Evolutionary conservation across 495 filamentous ascomycete species (phyloP).

Genomic region (Lepraria neglecta): DNA sequence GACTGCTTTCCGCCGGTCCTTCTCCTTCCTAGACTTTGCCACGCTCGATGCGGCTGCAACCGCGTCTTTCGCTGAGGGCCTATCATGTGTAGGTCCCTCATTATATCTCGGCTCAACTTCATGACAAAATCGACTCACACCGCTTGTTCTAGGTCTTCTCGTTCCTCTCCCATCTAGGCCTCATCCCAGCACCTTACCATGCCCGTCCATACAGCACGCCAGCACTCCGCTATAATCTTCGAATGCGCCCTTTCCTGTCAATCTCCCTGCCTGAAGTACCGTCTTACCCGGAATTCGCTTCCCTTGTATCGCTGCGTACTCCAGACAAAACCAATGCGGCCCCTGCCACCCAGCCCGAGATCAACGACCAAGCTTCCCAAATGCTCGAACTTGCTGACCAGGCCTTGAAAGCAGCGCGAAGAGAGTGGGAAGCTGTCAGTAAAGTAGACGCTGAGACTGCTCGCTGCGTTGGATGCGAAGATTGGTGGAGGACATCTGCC

Average conservation of each 20-base stretch:
- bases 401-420: conserved; percentile 54
- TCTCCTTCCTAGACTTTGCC: conserved; percentile 53
- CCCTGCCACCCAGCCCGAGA: not conserved
- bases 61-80: conserved; percentile 62
- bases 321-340: conserved; percentile 31
- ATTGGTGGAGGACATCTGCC: conserved; percentile 51
- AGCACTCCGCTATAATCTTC: conserved; percentile 69
- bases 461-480: conserved; percentile 43
- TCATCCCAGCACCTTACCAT: conserved; percentile 49
- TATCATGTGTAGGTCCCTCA: conserved; percentile 43
- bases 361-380: conserved; percentile 20
- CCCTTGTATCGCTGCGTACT: conserved; percentile 38
- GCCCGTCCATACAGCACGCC: conserved; percentile 64
- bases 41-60: conserved; percentile 63
- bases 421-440: conserved; percentile 56
- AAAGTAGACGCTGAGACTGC: conserved; percentile 43
- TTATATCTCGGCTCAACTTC: not conserved
- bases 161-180: conserved; percentile 52
- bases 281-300: conserved; percentile 54
- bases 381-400: conserved; percentile 57
- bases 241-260: conserved; percentile 79
- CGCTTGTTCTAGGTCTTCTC: conserved; percentile 51
- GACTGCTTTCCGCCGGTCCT: conserved; percentile 44
- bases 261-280: conserved; percentile 68
- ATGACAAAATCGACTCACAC: conserved; percentile 2